Base-by-base conservation (phyloP, 176 grass and related monocot species). In the Avena eriantha region DNA sequence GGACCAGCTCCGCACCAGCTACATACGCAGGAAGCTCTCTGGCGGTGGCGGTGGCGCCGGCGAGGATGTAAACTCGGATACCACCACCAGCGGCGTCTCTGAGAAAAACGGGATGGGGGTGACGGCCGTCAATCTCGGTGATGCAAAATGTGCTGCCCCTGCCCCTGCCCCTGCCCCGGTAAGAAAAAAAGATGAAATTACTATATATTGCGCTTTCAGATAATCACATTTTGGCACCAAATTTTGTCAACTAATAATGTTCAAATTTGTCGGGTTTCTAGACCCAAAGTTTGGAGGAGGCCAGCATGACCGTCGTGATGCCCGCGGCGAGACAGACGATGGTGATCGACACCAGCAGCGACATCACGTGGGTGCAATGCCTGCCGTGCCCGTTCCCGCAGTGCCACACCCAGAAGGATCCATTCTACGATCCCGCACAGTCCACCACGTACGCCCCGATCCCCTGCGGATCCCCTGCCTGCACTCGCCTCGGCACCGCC, bases 301-400 rank as follows among this genome's bases (percentile, higher is more conserved):
- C 29, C 29, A 47, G 46, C 10, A 9, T 3, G 9, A 11, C 57
- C 8, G 10, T 2, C 2, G n/a, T 22, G 9, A 23, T 1, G 39
- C 1, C 2, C 0, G 19, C 33, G 31, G 6, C 17, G 19, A 77
- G 41, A 5, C 82, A 54, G 36, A 84, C 87, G 3, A 66, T 92
- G n/a, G 2, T 81, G 17, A 64, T 92, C 34, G 91, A 92, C 87
- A 87, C 87, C 0, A 84, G 91, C 76, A 89, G 91, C 78, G 91
- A 92, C 56, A 36, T 92, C 12, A 46, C 91, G 2, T 92, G 87
- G 91, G 83, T 92, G 73, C 91, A 89, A 29, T 92, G 91, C 69
- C 54, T 36, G 0, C 58, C 39, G 1, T 80, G 78, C 39, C 56
- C 78, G 1, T 0, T 10, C 16, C 5, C 69, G 23, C 0, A 29